Conservation (phyloP, 2,329 filamentous ascomycete species). For the Pseudogymnoascus sp. region DNA sequence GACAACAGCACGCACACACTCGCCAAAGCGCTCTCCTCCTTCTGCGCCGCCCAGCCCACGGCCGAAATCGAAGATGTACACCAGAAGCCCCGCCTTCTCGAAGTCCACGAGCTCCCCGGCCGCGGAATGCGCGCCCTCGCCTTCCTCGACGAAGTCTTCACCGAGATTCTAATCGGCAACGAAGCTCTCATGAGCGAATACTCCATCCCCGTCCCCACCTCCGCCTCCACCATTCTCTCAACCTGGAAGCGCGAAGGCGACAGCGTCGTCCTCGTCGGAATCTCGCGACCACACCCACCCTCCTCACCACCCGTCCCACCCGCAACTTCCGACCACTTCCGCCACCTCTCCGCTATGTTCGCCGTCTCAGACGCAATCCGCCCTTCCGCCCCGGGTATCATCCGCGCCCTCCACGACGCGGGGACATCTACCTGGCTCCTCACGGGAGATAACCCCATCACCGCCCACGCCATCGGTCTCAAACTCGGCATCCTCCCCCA, state of each 20-base stretch:
- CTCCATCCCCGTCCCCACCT: constrained; percentile 35
- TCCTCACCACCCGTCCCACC: not conserved
- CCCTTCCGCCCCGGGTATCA: constrained; percentile 60
- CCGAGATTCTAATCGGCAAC: constrained; percentile 62
- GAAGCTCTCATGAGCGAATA: constrained; percentile 59
- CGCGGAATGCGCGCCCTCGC: constrained; percentile 61
- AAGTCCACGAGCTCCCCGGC: constrained; percentile 62
- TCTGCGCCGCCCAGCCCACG: constrained; percentile 40
- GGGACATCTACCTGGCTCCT: constrained; percentile 84
- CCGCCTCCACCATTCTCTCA: constrained; percentile 37
- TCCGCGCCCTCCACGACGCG: constrained; percentile 56
- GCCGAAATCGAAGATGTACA: not conserved
- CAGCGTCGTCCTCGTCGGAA: constrained; percentile 56
- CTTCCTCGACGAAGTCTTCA: constrained; percentile 26
- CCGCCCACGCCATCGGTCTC: constrained; percentile 70
- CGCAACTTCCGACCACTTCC: constrained; percentile 26
- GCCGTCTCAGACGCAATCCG: constrained; percentile 78
- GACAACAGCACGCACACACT: constrained; percentile 70
- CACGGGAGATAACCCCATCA: constrained; percentile 83
- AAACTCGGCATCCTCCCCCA: constrained; percentile 65
- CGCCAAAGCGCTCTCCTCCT: constrained; percentile 61
- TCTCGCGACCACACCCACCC: constrained; percentile 26
- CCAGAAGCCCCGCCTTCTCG: constrained; percentile 27
- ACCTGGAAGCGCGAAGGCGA: constrained; percentile 59
- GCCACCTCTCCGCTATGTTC: constrained; percentile 58